Evolutionary conservation across 2,329 filamentous ascomycete genomes (phyloP), one percentile per base, ranked within the genome.

Genomic region (Diaporthe ampelina): DNA sequence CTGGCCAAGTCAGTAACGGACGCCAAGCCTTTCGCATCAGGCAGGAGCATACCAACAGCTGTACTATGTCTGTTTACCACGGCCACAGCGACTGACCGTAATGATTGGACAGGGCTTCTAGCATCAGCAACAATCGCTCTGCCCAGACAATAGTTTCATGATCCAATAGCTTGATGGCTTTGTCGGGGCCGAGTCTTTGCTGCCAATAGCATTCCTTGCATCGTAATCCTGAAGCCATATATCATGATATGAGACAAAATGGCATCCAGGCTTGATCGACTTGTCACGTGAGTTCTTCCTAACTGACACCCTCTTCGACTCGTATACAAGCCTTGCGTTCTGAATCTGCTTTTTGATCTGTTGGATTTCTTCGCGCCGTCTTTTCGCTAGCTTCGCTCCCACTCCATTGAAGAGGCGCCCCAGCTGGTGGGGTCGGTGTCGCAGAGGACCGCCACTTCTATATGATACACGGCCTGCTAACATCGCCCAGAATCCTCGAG

Each of bases 401-500:
- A 43, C 40, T 43, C 4, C 11, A 15, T 19, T 48, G 19, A 48
- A 48, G 19, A n/a, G 45, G 2, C 40, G 3, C 40, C 40, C 13
- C 15, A 15, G 2, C 40, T 2, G 15, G 6, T 7, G 40, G 15
- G 40, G 15, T 6, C 5, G 40, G 15, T 17, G 15, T 7, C 40
- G 15, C 40, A 4, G 40, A 43, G 40, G 15, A 43, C 15, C 15
- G 40, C 40, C 40, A 43, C 40, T 13, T 43, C 13, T 43, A 13
- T 15, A 43, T 45, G 24, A 26, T 32, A 17, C 29, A 32, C 21
- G 15, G 19, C 37, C 52, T 61, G 65, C 77, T 78, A 15, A 79
- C 57, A 50, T 13, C 69, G 52, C 70, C 69, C 83, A 98, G 95
- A 77, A 91, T 99, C 82, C 92, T 99, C 79, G 97, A 99, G 89